phyloP scores from a whole-genome alignment of 768 basidiomycete species.

The Gautieria morchelliformis region DNA sequence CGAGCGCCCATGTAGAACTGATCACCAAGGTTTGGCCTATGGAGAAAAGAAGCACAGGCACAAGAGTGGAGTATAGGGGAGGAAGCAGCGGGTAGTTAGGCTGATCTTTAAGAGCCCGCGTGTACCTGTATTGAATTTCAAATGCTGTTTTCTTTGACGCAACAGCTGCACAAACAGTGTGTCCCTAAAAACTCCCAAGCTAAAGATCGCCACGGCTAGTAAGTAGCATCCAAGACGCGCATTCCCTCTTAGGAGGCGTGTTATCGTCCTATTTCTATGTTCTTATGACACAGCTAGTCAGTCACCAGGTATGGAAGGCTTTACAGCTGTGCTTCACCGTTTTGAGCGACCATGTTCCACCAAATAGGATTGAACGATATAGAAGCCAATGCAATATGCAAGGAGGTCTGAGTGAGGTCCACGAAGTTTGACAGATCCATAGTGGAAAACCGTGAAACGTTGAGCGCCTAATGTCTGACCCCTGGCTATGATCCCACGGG shows the following conservation, averaged over 20 bases:
- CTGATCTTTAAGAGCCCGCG: slow-evolving; percentile 65
- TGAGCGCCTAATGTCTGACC: background rate
- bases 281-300: slow-evolving; percentile 27
- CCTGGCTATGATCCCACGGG: too few relatives aligned
- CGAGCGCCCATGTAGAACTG: slow-evolving; percentile 82
- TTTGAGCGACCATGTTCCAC: slow-evolving; percentile 93
- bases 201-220: slow-evolving; percentile 77
- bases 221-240: slow-evolving; percentile 75
- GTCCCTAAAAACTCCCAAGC: slow-evolving; percentile 78
- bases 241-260: slow-evolving; percentile 71
- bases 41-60: slow-evolving; percentile 53
- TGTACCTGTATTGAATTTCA: slow-evolving; percentile 43
- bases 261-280: slow-evolving; percentile 81
- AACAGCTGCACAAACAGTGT: slow-evolving; percentile 48
- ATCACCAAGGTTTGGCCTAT: slow-evolving; percentile 80
- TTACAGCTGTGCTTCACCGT: slow-evolving; percentile 48
- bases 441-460: background rate
- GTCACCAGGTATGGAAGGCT: background rate
- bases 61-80: slow-evolving; percentile 47
- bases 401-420: slow-evolving; percentile 54
- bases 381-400: slow-evolving; percentile 55
- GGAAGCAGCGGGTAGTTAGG: slow-evolving; percentile 60
- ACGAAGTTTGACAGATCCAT: slow-evolving; percentile 22
- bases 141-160: background rate
- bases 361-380: slow-evolving; percentile 88